Percentiles rank a stretch among this genome's conserved stretches.
Conservation (phyloP, 345 rosid species). For the Salix suchowensis region DNA sequence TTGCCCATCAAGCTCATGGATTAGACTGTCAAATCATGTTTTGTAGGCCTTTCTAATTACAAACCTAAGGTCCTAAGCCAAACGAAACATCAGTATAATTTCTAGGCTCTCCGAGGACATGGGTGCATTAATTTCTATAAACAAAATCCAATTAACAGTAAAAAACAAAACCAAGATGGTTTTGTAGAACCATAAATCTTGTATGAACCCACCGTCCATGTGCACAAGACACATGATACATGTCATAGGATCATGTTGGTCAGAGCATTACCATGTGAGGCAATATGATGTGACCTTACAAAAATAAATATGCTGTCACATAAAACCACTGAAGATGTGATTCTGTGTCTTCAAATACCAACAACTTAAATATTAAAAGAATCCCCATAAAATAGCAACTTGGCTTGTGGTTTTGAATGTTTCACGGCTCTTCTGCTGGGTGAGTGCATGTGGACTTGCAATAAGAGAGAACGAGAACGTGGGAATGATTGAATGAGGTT, state of each 20-base stretch:
- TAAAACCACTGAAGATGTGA: background rate
- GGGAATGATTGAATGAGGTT: constrained; percentile 46
- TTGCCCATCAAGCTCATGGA: background rate
- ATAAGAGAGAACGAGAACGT: constrained; percentile 35
- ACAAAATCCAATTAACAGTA: background rate
- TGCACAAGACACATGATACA: background rate
- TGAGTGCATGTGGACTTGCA: constrained; percentile 41
- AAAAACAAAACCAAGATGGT: background rate
- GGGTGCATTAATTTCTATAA: background rate
- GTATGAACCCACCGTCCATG: background rate
- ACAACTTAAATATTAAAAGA: background rate
- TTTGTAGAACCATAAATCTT: background rate
- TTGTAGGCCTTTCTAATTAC: background rate
- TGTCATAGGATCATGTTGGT: background rate
- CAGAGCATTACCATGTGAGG: constrained; percentile 15
- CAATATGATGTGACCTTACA: background rate
- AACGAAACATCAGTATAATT: background rate
- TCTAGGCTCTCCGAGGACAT: background rate
- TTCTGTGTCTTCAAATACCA: background rate
- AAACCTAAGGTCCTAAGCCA: background rate
- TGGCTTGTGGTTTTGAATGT: background rate
- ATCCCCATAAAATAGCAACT: background rate
- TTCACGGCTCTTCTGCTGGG: constrained; percentile 36
- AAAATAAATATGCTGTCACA: background rate
- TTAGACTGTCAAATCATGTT: background rate